Conservation (phyloP, 352 stramenopile genomes). For the Phytopythium vexans region DNA sequence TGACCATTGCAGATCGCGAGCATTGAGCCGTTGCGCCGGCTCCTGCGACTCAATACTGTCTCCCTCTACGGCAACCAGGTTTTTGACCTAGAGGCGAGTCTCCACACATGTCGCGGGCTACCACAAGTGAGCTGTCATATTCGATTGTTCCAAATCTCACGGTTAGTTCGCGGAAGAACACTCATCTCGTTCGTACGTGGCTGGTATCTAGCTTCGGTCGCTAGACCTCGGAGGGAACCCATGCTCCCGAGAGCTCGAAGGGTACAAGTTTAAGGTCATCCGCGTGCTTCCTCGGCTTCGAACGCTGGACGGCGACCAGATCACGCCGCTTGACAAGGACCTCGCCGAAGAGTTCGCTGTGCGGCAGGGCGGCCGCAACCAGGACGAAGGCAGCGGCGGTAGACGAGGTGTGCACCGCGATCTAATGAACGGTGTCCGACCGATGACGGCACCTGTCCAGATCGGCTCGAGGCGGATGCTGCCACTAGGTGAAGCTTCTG, state of each 20-base stretch:
- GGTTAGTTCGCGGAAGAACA: not conserved
- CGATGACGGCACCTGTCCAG: conserved; percentile 32
- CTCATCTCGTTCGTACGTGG: not conserved
- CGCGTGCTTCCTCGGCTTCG: conserved; percentile 58
- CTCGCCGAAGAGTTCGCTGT: conserved; percentile 61
- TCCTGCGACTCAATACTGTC: conserved; percentile 52
- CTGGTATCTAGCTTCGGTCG: conserved; percentile 41
- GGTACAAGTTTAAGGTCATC: conserved; percentile 78
- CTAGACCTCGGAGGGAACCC: conserved; percentile 77
- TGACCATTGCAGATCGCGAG: conserved; percentile 28
- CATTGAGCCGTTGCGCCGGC: conserved; percentile 36
- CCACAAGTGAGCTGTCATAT: conserved; percentile 28
- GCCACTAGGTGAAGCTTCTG: not conserved
- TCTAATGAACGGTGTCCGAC: conserved; percentile 19
- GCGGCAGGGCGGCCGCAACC: not conserved
- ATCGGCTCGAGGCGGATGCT: not conserved
- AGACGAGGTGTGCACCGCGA: conserved; percentile 1
- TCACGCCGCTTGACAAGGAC: conserved; percentile 73
- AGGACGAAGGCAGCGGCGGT: conserved; percentile 10
- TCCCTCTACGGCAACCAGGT: conserved; percentile 64
- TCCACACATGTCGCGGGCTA: conserved; percentile 52
- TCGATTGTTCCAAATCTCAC: too few relatives aligned
- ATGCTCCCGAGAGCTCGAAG: conserved; percentile 50
- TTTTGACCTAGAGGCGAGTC: conserved; percentile 30
- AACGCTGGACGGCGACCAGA: conserved; percentile 64